Evolutionary conservation across 192 early-diverging fungal species (phyloP), one percentile per base, ranked within the genome.

Genomic region (Mortierella claussenii): DNA sequence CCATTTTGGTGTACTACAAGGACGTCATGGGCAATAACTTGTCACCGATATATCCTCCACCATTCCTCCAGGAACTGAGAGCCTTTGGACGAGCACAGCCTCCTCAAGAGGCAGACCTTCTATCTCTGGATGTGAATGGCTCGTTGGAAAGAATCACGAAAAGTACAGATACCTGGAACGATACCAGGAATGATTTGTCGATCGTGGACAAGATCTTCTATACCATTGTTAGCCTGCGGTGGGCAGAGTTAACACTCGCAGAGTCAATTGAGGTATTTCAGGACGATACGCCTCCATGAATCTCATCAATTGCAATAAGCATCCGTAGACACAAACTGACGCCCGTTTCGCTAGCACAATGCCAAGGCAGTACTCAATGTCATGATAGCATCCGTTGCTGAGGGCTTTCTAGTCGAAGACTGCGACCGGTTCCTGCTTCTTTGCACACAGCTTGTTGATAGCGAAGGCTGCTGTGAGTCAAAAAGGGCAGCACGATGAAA

Each of bases 331-430:
- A n/a, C n/a, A n/a, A n/a, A n/a, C n/a, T n/a, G n/a, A 28, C 0
- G 24, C 15, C 36, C 2, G 2, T 0, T 32, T 18, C 23, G 24
- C 0, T 49, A 76, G 71, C 46, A 42, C 40, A 75, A 76, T 28
- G 64, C 73, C 21, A 61, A 23, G 17, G 50, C 64, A 0, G 57
- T 46, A 6, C 67, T 76, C 21, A 76, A 76, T 47, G 65, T 76
- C 6, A 26, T 76, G 9, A 51, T 76, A 2, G 73, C 73, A 1
- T 67, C 64, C 20, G 28, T 67, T 2, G 30, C 60, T 1, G 45
- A 76, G 11, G 73, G 73, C 13, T n/a, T 56, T 15, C 34, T 27
- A 13, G 34, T 24, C 21, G 36, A 51, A 10, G 64, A 56, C 47
- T 62, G 27, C 27, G 58, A 67, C 11, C 49, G 52, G 11, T 37